Conservation (phyloP, 371 early-diverging fungal genomes). For the Batkoa obscura region DNA sequence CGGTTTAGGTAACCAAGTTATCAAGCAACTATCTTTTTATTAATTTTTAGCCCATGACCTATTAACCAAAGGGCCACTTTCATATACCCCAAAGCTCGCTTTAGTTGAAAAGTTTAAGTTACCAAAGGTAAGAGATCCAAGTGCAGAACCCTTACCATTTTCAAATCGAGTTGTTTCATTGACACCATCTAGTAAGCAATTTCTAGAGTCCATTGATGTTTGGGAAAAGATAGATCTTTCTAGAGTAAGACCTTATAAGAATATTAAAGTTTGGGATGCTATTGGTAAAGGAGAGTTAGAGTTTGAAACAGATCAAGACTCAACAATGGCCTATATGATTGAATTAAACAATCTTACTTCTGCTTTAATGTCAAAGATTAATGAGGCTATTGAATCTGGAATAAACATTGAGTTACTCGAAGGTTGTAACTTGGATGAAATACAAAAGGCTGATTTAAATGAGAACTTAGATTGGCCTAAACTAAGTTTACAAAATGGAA, state of each 20-base stretch:
- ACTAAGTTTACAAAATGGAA: constrained; percentile 27
- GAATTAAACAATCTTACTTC: constrained; percentile 25
- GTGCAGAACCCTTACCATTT: background rate
- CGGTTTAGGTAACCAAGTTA: constrained; percentile 46
- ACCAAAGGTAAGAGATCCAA: background rate
- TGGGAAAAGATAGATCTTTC: constrained; percentile 29
- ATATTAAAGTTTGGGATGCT: constrained; percentile 61
- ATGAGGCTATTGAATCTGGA: constrained; percentile 15
- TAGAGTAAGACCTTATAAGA: constrained; percentile 30
- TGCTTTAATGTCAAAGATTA: constrained; percentile 19
- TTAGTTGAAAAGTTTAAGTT: background rate
- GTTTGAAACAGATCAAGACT: constrained; percentile 20
- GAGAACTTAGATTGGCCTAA: constrained; percentile 42
- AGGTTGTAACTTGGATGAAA: constrained; percentile 28
- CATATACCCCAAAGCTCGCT: background rate
- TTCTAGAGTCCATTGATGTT: constrained; percentile 34
- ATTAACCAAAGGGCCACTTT: background rate
- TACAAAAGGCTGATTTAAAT: constrained; percentile 34
- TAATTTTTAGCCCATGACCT: background rate
- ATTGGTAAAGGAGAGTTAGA: constrained; percentile 34
- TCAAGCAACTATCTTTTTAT: no score
- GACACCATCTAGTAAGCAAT: constrained; percentile 21
- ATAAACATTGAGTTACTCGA: constrained; percentile 26
- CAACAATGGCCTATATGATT: constrained; percentile 30
- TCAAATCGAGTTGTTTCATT: constrained; percentile 11